phyloP scores from a whole-genome alignment of 192 early-diverging fungal species.

The Dispira simplex region DNA sequence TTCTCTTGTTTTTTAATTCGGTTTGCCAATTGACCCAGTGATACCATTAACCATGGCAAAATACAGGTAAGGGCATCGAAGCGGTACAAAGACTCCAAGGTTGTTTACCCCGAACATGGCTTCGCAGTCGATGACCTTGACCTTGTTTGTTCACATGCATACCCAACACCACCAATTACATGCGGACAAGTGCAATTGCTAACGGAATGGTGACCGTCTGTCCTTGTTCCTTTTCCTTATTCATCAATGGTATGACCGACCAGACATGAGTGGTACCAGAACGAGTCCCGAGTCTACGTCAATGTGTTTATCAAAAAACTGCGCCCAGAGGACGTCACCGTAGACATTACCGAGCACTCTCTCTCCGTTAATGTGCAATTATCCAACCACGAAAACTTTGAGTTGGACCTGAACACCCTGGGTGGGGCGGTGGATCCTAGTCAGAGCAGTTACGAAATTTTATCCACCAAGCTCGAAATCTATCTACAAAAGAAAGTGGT shows the following conservation, averaged over 20 bases:
- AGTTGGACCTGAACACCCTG: constrained; percentile 85
- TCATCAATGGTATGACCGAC: not conserved
- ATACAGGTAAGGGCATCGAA: too few species aligned
- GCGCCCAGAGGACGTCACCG: constrained; percentile 45
- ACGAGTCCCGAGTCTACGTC: constrained; percentile 71
- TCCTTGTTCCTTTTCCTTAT: not conserved
- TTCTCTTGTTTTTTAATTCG: too few species aligned
- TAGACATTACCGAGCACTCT: constrained; percentile 44
- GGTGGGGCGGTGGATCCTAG: constrained; percentile 56
- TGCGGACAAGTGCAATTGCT: too few species aligned
- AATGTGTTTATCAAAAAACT: constrained; percentile 85
- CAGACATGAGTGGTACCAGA: constrained; percentile 98
- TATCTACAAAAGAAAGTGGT: constrained; percentile 55
- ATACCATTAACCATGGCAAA: too few species aligned
- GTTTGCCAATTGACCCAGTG: too few species aligned
- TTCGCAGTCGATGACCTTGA: too few species aligned
- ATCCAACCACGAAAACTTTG: constrained; percentile 71
- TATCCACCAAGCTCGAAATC: constrained; percentile 94
- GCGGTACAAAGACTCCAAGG: too few species aligned
- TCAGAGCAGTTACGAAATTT: constrained; percentile 51
- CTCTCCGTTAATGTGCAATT: constrained; percentile 72
- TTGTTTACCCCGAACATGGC: too few species aligned
- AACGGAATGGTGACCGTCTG: not conserved
- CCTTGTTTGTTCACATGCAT: too few species aligned
- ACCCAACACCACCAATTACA: too few species aligned